Conservation (phyloP, 1,284 basidiomycete genomes). For the Ganoderma multipileum region DNA sequence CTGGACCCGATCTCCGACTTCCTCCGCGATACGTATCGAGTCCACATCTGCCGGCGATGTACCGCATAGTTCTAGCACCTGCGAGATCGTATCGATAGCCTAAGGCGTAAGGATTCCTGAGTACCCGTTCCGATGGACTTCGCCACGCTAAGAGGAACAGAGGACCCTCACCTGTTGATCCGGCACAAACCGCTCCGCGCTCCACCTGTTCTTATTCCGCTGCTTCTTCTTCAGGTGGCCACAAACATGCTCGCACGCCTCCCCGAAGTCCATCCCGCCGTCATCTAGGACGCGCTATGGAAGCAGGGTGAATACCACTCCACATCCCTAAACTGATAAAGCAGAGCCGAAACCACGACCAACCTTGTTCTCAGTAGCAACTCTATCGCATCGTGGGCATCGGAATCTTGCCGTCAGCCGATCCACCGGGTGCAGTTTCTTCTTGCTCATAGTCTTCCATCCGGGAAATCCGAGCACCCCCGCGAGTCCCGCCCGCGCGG, state of each 20-base stretch:
- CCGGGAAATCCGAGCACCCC: constrained; percentile 52
- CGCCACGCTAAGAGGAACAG: not conserved
- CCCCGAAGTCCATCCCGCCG: constrained; percentile 57
- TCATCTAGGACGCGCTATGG: constrained; percentile 35
- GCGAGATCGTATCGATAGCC: constrained; percentile 50
- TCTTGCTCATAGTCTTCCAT: constrained; percentile 56
- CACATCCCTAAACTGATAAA: not conserved
- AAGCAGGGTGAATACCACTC: not conserved
- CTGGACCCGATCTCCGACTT: constrained; percentile 44
- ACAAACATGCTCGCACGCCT: constrained; percentile 66
- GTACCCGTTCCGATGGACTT: not conserved
- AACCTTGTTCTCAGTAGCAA: constrained; percentile 1
- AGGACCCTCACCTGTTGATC: constrained; percentile 57
- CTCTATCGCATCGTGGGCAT: constrained; percentile 54
- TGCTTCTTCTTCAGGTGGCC: constrained; percentile 37
- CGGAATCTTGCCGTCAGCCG: constrained; percentile 63
- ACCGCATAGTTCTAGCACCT: constrained; percentile 43
- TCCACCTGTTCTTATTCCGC: constrained; percentile 50
- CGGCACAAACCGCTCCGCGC: constrained; percentile 54
- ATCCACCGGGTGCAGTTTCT: constrained; percentile 59
- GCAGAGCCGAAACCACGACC: not conserved
- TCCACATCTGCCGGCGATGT: constrained; percentile 42
- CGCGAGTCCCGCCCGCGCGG: constrained; percentile 51
- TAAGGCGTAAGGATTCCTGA: constrained; percentile 31
- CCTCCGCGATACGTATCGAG: constrained; percentile 35